Base-by-base conservation (phyloP, 148 eudicot genomes). In the Oxyria digyna region DNA sequence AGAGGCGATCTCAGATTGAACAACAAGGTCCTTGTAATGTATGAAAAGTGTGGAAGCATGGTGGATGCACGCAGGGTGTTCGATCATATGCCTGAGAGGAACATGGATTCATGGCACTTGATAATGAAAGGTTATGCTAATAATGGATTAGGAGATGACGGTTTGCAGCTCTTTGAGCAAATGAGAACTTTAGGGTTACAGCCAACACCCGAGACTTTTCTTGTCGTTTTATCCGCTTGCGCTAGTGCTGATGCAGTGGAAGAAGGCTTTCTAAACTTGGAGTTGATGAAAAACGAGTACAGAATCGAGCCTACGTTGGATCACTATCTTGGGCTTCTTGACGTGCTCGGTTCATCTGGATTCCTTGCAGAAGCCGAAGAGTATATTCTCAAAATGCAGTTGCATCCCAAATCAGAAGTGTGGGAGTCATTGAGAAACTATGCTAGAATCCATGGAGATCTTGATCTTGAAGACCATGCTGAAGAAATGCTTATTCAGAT, bases 381-480 rank as follows among this genome's bases (percentile, higher is more conserved):
- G 70, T 92, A 75, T 69, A 83, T 89, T 41, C 80, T 78, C 68
- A 84, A 75, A 24, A 77, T 89, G 74, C 88, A 89, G 1, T 78
- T 87, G 73, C 84, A 83, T 57, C 88, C 89, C 7, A 84, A 81
- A 42, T 77, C 80, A 20, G 81, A 68, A 15, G 74, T 87, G 43
- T 92, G 94, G 98, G 98, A 92, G 77, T 79, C 88, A 31, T 67
- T 92, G 68, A 89, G 84, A 77, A 81, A 87, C 71, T 89, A 87
- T 74, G 97, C 97, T 35, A 84, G 93, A 20, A 80, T 82, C 49
- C 96, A 91, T 65, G 97, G 97, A 35, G 91, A 91, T 73, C 78
- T 91, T 63, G 97, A 91, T 72, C 87, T 89, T 67, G 97, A 91
- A 75, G 97, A 91, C 63, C 85, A 62, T 59, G 82, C 87, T 9